Evolutionary conservation across 805 yeast species (phyloP).

Genomic region (Candida morakotiae): DNA sequence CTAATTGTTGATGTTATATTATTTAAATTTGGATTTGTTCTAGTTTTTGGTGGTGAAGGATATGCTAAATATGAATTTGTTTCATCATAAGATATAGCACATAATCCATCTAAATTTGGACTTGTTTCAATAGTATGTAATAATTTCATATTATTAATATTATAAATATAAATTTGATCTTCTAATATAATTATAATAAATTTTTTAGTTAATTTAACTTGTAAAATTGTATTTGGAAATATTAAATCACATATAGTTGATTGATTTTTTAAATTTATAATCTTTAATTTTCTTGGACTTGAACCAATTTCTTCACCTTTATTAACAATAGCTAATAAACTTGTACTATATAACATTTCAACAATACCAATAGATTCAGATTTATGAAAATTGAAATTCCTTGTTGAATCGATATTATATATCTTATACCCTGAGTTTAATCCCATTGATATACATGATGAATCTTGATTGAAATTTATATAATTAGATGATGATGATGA

Average conservation of each 20-base stretch:
- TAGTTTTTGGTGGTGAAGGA: slow-evolving; percentile 69
- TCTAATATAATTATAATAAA: slow-evolving; percentile 37
- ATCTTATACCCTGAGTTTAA: slow-evolving; percentile 62
- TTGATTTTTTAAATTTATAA: slow-evolving; percentile 75
- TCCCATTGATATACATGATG: slow-evolving; percentile 74
- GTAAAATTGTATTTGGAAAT: slow-evolving; percentile 38
- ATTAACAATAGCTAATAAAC: slow-evolving; percentile 80
- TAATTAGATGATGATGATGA: slow-evolving; percentile 26
- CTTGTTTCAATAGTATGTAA: slow-evolving; percentile 44
- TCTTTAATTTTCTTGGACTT: slow-evolving; percentile 77
- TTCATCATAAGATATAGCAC: slow-evolving; percentile 48
- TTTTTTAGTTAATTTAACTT: slow-evolving; percentile 31
- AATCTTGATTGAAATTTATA: slow-evolving; percentile 81
- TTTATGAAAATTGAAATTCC: slow-evolving; percentile 28
- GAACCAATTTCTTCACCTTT: slow-evolving; percentile 65
- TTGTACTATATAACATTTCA: slow-evolving; percentile 89
- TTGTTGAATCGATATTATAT: slow-evolving; percentile 64
- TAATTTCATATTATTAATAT: slow-evolving; percentile 35
- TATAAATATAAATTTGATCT: slow-evolving; percentile 42
- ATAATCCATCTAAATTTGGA: slow-evolving; percentile 47
- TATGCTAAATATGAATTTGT: slow-evolving; percentile 60
- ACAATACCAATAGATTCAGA: slow-evolving; percentile 63
- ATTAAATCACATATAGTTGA: slow-evolving; percentile 41
- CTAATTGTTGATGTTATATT: slow-evolving; percentile 39
- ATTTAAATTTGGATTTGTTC: slow-evolving; percentile 35